Evolutionary conservation across 2,329 filamentous ascomycete genomes (phyloP), one percentile per base, ranked within the genome.

Genomic region (Alternaria angustiovoidea): DNA sequence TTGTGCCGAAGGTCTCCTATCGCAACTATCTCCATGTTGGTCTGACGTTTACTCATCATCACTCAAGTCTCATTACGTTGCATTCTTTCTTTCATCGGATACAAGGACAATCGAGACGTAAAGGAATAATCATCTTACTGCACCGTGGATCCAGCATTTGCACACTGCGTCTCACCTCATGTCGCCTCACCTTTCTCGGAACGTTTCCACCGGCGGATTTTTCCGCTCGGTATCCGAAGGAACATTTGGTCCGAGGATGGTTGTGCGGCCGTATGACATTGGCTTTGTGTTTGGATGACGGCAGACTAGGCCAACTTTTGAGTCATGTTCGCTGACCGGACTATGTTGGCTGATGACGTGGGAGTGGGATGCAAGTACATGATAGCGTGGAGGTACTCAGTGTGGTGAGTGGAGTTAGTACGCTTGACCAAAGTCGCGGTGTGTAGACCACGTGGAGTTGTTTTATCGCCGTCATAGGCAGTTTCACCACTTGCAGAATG

Each of bases 261-360:
- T 42, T 42, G 39, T 42, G 20, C 11, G 39, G 12, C 39, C 39
- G 20, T 16, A 24, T 24, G 12, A 5, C 2, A 42, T 24, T 7
- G 9, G 2, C 4, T 6, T 7, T 4, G 5, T 22, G 38, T 22
- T 12, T 7, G 38, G 4, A 22, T 14, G 9, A n/a, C 46, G 5
- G 18, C 30, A 34, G 30, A 48, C 30, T 36, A n/a, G 30, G n/a
- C 46, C 32, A 24, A 6, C 7, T 1, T 11, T 5, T 49, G 32
- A 36, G 46, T 26, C 32, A 38, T 11, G 62, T 44, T 61, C 61
- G 42, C 57, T 66, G 44, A 65, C 59, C 14, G 63, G 54, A 54
- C 63, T 55, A 14, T 65, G 58, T 49, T 65, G 66, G 22, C 53
- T 64, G 34, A 66, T 58, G 36, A 65, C 39, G 22, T 63, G 42